Base-by-base conservation (phyloP, 768 basidiomycete genomes). In the Suillus fuscotomentosus region DNA sequence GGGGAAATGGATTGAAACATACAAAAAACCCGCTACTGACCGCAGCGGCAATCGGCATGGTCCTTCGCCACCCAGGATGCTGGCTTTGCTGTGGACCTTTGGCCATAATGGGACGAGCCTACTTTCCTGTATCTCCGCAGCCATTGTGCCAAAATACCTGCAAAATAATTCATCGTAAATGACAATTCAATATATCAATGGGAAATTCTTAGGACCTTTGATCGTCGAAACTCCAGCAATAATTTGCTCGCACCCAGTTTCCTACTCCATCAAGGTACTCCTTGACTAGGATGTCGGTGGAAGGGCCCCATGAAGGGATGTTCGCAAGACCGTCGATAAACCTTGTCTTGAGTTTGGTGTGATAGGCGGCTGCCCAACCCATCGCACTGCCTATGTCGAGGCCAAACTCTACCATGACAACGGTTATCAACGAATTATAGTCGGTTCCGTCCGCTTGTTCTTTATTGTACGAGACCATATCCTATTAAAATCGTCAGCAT, bases 401-500 rank as follows among this genome's bases (percentile, higher is more conserved):
- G 10, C 65, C 56, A 3, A 70, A 47, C 41, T 76, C 67, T 24
- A 65, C 61, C 77, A 80, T 80, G 38, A 75, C 66, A 13, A 75
- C 68, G 3, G 75, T 77, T 14, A 81, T 63, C 22, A 75, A 6
- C 15, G 41, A 60, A 64, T 81, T 80, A 62, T 78, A 73, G 15
- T 65, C 65, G 39, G 75, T 70, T 9, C 77, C 78, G 0, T 66
- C 62, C 8, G 74, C 74, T 63, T 76, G 73, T 63, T 80, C 78
- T 24, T 69, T 66, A 60, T 75, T 78, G 65, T 74, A 79, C 1
- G 79, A 80, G 47, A 66, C 71, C 15, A 80, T 62, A 53, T 81
- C 80, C 79, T 77, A 47, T 11, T 10, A 31, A 39, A 24, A 14
- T 17, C 9, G 17, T 14, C 34, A 39, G 13, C n/a, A 31, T 10